These are phyloP conservation scores for Diutina pseudorugosa DNA, from an alignment of 1,139 yeast genomes.

Conservation along the genomic window DNA sequence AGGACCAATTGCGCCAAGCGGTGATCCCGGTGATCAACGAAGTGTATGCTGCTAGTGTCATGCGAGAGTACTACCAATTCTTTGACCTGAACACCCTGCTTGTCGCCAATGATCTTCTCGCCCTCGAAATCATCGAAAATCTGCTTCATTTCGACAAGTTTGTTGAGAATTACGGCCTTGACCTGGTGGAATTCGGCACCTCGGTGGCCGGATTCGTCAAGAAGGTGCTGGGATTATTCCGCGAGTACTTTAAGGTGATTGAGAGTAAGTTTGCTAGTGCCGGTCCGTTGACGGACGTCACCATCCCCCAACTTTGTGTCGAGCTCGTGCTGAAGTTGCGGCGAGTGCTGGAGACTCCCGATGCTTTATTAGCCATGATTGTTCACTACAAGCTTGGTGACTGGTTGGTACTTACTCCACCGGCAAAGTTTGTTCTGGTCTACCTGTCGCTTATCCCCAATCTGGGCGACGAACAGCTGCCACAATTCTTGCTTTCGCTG, in stretches of 20 bases:
- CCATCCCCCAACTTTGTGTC: slow-evolving; percentile 37
- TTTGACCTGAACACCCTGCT: neutral
- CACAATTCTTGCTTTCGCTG: slow-evolving; percentile 39
- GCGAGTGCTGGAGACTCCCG: slow-evolving; percentile 46
- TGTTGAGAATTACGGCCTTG: neutral
- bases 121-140: neutral
- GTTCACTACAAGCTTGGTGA: slow-evolving; percentile 41
- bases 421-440: slow-evolving; percentile 37
- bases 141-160: neutral
- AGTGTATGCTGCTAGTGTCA: neutral
- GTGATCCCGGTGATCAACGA: neutral
- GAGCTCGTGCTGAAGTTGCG: slow-evolving; percentile 43
- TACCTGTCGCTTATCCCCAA: slow-evolving; percentile 36
- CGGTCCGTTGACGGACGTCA: slow-evolving; percentile 39
- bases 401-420: slow-evolving; percentile 54
- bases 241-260: slow-evolving; percentile 44
- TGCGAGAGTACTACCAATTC: neutral
- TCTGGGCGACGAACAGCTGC: slow-evolving; percentile 16
- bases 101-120: neutral
- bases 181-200: neutral
- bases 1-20: neutral
- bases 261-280: slow-evolving; percentile 36
- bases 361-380: slow-evolving; percentile 43
- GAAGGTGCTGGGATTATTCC: slow-evolving; percentile 15
- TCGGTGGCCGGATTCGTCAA: neutral